A percentile compares a stretch with the other conserved stretches of the same genome.
Conservation (phyloP, 139 green algal species). For the Chlamydomonas sp. region DNA sequence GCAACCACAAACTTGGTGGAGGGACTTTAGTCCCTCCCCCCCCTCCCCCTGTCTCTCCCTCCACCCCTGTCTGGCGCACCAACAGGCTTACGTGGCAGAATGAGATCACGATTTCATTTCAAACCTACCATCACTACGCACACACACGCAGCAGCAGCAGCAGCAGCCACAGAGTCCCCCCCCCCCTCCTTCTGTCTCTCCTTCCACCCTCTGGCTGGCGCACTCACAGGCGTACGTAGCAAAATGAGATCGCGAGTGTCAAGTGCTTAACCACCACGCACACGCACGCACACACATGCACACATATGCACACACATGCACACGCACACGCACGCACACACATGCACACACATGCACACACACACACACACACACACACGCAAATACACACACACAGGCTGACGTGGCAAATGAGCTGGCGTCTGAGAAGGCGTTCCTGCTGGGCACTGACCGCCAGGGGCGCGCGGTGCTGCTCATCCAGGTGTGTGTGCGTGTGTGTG, state of each 20-base stretch:
- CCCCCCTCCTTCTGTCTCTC: too few species aligned
- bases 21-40: too few species aligned
- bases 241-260: background rate
- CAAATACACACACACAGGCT: constrained; percentile 7
- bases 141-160: too few species aligned
- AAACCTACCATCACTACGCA: too few species aligned
- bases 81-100: too few species aligned
- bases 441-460: constrained; percentile 22
- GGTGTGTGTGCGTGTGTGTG: too few species aligned
- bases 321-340: background rate
- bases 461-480: constrained; percentile 24
- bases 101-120: too few species aligned
- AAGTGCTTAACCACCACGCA: background rate
- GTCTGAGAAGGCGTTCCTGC: constrained; percentile 28
- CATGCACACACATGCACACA: background rate
- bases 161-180: too few species aligned
- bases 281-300: background rate
- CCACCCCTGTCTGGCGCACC: too few species aligned
- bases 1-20: too few species aligned
- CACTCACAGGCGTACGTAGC: background rate
- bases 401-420: constrained; percentile 30
- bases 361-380: background rate
- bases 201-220: background rate
- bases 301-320: background rate
- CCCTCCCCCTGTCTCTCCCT: too few species aligned